Percentiles rank a stretch among this genome's conserved stretches.
These are phyloP conservation scores for Ballota nigra DNA, from an alignment of 257 asterid genomes.

Conservation along the genomic window DNA sequence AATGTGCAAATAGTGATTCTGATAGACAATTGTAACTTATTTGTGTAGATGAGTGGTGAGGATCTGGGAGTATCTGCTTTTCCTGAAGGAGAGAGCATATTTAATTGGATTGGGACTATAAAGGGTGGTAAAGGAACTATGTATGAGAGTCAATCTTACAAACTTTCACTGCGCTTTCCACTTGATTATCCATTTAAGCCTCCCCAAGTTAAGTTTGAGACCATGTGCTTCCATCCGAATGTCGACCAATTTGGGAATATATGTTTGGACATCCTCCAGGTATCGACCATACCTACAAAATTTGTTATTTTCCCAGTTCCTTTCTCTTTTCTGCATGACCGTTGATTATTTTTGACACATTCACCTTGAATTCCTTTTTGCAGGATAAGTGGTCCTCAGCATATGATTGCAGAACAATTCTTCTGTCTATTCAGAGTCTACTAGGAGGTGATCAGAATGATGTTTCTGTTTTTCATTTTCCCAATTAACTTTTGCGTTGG, in stretches of 20 bases:
- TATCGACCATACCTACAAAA: slow-evolving; percentile 11
- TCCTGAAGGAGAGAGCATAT: slow-evolving; percentile 69
- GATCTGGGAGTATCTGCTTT: slow-evolving; percentile 71
- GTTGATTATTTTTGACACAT: background rate
- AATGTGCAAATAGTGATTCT: background rate
- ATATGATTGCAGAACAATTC: slow-evolving; percentile 75
- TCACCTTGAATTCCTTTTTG: background rate
- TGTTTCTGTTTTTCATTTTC: background rate
- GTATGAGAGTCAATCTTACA: slow-evolving; percentile 62
- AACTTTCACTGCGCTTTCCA: slow-evolving; percentile 61
- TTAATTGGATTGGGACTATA: slow-evolving; percentile 67
- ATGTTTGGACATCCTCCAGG: slow-evolving; percentile 79
- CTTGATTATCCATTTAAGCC: slow-evolving; percentile 80
- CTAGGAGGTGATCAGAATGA: slow-evolving; percentile 52
- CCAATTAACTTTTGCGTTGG: background rate
- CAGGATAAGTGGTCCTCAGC: slow-evolving; percentile 87
- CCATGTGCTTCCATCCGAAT: slow-evolving; percentile 76
- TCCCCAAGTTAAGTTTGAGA: slow-evolving; percentile 73
- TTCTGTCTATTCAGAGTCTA: slow-evolving; percentile 65
- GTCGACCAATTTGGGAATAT: slow-evolving; percentile 66
- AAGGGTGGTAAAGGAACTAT: slow-evolving; percentile 65
- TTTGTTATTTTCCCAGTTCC: background rate
- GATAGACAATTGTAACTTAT: background rate
- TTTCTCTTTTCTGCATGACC: background rate
- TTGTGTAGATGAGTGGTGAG: slow-evolving; percentile 58